phyloP scores from a whole-genome alignment of 2,329 filamentous ascomycete genomes.

The Talaromyces funiculosus region DNA sequence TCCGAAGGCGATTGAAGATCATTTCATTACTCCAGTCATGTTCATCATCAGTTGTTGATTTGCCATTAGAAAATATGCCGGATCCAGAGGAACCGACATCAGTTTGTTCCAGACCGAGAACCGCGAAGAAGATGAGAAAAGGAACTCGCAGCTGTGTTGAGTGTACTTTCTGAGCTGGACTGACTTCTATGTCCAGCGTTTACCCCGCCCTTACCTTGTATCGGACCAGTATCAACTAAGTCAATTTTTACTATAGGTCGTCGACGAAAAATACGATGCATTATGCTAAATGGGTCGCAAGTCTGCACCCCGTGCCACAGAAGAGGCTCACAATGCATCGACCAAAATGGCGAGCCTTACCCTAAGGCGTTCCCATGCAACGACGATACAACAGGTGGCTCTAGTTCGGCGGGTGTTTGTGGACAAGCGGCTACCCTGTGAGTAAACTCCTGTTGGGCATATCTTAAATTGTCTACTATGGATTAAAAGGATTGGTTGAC shows the following conservation, averaged over 20 bases:
- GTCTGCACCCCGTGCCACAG: not conserved
- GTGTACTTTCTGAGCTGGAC: too few relatives aligned
- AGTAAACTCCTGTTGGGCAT: too few relatives aligned
- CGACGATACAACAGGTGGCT: not conserved
- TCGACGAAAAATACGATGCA: not conserved
- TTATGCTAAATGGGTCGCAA: not conserved
- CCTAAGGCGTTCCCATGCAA: not conserved
- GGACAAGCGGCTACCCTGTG: not conserved
- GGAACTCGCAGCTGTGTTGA: slow-evolving; percentile 1
- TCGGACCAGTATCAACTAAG: not conserved
- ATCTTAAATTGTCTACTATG: not conserved
- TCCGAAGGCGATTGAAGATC: not conserved
- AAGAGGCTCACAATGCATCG: not conserved
- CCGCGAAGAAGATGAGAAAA: slow-evolving; percentile 1
- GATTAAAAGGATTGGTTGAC: not conserved
- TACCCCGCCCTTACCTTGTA: not conserved
- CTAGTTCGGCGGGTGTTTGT: not conserved
- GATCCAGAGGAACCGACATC: not conserved
- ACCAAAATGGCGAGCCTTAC: not conserved
- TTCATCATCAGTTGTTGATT: not conserved
- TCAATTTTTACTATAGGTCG: not conserved
- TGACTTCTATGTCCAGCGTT: too few relatives aligned
- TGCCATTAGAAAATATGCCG: not conserved
- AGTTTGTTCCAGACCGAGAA: not conserved
- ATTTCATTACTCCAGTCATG: not conserved